phyloP scores from a whole-genome alignment of 768 basidiomycete species.

The Phallus indusiatus region DNA sequence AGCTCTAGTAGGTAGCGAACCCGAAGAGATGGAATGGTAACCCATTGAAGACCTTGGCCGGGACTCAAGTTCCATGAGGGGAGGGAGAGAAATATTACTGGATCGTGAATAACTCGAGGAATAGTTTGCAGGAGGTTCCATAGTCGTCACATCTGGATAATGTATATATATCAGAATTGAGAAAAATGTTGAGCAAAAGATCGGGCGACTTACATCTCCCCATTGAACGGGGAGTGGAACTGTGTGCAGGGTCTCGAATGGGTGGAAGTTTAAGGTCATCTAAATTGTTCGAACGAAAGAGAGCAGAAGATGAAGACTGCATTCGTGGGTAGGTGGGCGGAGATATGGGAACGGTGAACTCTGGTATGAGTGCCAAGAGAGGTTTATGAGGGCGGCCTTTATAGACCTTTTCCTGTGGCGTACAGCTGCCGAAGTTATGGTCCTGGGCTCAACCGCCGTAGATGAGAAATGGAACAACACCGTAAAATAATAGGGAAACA shows the following conservation, averaged over 20 bases:
- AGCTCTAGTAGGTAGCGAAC: neutral
- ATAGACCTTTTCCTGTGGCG: neutral
- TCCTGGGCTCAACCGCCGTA: neutral
- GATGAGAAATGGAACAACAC: neutral
- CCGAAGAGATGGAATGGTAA: neutral
- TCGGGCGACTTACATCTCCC: neutral
- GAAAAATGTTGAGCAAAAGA: neutral
- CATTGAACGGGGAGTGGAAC: neutral
- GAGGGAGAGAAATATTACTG: neutral
- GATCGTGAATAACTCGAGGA: constrained; percentile 3
- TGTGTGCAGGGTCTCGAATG: constrained; percentile 1
- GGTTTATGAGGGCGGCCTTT: neutral
- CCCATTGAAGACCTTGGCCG: constrained; percentile 1
- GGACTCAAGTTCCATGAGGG: neutral
- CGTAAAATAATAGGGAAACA: neutral
- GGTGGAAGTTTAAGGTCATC: constrained; percentile 6
- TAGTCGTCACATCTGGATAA: constrained; percentile 1
- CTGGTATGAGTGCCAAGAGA: neutral
- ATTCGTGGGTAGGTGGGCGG: neutral
- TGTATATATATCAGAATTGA: neutral
- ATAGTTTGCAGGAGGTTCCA: constrained; percentile 6
- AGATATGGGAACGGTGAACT: neutral
- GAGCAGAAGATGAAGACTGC: constrained; percentile 5
- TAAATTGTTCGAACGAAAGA: neutral
- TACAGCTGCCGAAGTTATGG: neutral